These are phyloP conservation scores for Candida coleopterorum DNA, from an alignment of 805 yeast genomes.

Conservation along the genomic window DNA sequence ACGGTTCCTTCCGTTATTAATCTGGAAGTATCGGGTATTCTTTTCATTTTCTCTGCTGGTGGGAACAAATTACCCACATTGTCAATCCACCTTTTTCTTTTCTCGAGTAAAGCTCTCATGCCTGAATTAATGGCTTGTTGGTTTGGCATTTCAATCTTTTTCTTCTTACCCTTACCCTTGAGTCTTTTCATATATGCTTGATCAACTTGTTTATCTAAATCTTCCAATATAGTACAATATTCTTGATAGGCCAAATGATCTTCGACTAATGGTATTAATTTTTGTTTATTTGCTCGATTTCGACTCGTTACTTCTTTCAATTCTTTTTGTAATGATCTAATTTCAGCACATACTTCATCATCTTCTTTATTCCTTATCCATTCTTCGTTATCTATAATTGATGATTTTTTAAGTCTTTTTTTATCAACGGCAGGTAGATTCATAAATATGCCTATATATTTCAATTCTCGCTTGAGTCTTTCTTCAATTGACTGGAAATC, in stretches of 20 bases:
- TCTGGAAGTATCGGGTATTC: constrained; percentile 63
- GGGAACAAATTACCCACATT: constrained; percentile 85
- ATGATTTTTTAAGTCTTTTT: constrained; percentile 14
- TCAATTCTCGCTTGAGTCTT: constrained; percentile 77
- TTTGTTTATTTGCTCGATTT: constrained; percentile 64
- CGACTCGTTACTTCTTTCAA: constrained; percentile 54
- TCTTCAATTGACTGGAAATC: constrained; percentile 85
- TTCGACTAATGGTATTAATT: constrained; percentile 67
- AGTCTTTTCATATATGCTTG: constrained; percentile 84
- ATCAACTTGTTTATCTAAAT: constrained; percentile 93
- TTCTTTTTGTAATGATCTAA: constrained; percentile 67
- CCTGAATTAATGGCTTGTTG: constrained; percentile 77
- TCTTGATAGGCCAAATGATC: constrained; percentile 95
- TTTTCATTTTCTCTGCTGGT: constrained; percentile 62
- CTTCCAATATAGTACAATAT: constrained; percentile 83
- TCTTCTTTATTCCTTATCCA: constrained; percentile 85
- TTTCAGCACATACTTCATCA: constrained; percentile 86
- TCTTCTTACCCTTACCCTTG: constrained; percentile 65
- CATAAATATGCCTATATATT: constrained; percentile 85
- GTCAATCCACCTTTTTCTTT: constrained; percentile 81
- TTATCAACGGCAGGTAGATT: constrained; percentile 35
- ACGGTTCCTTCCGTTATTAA: constrained; percentile 40
- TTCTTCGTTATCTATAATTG: constrained; percentile 50
- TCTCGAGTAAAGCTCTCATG: constrained; percentile 73
- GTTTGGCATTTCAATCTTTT: constrained; percentile 44